Evolutionary conservation across 2,329 filamentous ascomycete genomes (phyloP).

Genomic region (Aspergillus melleus): DNA sequence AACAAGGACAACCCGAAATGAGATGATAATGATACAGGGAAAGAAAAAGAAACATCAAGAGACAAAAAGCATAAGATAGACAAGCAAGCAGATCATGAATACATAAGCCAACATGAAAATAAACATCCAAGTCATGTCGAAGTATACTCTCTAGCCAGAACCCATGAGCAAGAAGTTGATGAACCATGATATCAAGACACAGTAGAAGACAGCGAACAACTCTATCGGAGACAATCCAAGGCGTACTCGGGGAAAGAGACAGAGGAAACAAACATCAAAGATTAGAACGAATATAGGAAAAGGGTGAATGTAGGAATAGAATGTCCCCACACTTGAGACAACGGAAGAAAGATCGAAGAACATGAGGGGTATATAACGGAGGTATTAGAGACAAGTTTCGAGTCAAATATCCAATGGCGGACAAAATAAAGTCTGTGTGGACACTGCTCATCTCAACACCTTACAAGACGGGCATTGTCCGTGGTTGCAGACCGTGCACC

Average conservation of each 20-base stretch:
- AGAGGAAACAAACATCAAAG: too few relatives aligned
- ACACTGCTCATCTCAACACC: background rate
- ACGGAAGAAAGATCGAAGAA: too few relatives aligned
- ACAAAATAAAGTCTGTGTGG: background rate
- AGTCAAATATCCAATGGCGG: background rate
- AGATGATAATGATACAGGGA: too few relatives aligned
- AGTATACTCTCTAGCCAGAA: too few relatives aligned
- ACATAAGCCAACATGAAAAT: background rate
- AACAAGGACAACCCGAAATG: too few relatives aligned
- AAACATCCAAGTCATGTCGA: too few relatives aligned
- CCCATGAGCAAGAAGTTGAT: too few relatives aligned
- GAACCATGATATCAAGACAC: background rate
- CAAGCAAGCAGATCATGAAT: background rate
- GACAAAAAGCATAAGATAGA: background rate
- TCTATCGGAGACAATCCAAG: background rate
- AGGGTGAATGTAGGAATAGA: too few relatives aligned
- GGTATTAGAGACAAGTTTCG: background rate
- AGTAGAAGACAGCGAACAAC: background rate
- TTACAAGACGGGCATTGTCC: background rate
- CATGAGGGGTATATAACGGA: background rate
- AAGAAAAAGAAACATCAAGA: background rate
- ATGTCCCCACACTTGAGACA: too few relatives aligned
- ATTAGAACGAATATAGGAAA: too few relatives aligned
- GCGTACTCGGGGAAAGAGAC: background rate
- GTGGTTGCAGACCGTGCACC: constrained; percentile 24